phyloP scores from a whole-genome alignment of 495 filamentous ascomycete genomes.

The Penicillium pancosmium region DNA sequence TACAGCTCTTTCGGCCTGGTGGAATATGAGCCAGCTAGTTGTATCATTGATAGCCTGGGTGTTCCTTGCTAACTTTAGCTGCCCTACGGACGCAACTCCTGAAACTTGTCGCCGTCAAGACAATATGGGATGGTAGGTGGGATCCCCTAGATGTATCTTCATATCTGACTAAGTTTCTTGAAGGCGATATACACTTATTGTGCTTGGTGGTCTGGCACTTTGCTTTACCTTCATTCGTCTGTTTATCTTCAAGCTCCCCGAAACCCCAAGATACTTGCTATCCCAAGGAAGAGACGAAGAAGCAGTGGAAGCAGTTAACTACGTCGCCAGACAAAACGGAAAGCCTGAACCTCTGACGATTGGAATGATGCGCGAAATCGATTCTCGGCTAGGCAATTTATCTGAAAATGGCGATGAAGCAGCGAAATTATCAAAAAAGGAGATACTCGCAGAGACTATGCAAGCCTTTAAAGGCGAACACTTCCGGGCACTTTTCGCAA shows the following conservation, averaged over 20 bases:
- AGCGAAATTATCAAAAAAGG: constrained; percentile 20
- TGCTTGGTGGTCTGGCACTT: constrained; percentile 30
- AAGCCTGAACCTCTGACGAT: constrained; percentile 35
- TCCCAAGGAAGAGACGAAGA: constrained; percentile 36
- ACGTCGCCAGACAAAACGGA: constrained; percentile 32
- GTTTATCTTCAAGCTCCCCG: constrained; percentile 36
- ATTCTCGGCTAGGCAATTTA: constrained; percentile 19
- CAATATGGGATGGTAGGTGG: constrained; percentile 40
- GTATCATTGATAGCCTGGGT: constrained; percentile 39
- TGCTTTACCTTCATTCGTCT: constrained; percentile 34
- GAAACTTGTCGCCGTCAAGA: constrained; percentile 29
- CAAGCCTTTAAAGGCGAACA: constrained; percentile 31
- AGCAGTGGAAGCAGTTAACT: constrained; percentile 35
- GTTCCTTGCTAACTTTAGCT: constrained; percentile 37
- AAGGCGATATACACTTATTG: constrained; percentile 40
- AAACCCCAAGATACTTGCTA: constrained; percentile 36
- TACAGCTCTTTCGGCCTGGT: constrained; percentile 36
- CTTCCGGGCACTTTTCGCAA: constrained; percentile 32
- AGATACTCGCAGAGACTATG: constrained; percentile 34
- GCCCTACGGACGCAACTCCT: constrained; percentile 29
- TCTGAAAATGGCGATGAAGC: background rate
- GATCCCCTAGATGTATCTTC: background rate
- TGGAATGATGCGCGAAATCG: constrained; percentile 35
- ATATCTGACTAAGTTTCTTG: background rate
- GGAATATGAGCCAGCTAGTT: constrained; percentile 38